These are phyloP conservation scores for Quercus berberidifolia DNA, from an alignment of 306 rosid genomes.

Conservation along the genomic window DNA sequence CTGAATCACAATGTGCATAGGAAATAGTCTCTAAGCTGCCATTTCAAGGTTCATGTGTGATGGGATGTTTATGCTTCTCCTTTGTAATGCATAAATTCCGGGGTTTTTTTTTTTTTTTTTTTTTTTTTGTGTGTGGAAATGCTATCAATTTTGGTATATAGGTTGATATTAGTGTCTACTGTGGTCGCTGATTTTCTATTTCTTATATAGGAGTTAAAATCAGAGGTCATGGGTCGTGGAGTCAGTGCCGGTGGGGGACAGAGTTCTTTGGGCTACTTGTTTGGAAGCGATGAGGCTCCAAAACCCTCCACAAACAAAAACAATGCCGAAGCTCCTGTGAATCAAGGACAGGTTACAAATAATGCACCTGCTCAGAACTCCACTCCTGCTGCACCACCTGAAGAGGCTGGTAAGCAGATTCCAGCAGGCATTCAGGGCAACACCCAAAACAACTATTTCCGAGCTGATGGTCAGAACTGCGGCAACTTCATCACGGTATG, in stretches of 20 bases:
- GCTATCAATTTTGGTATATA: no score
- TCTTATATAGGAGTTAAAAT: no score
- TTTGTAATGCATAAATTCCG: no score
- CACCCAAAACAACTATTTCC: slow-evolving; percentile 23
- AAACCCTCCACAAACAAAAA: not conserved
- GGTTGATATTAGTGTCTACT: no score
- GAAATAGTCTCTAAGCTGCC: no score
- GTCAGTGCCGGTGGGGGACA: slow-evolving; percentile 47
- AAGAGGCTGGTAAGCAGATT: not conserved
- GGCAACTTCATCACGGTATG: slow-evolving; percentile 31
- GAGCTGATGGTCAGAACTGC: slow-evolving; percentile 33
- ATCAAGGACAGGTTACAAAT: not conserved
- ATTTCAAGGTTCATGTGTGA: no score
- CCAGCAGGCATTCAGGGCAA: slow-evolving; percentile 26
- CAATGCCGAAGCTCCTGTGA: not conserved
- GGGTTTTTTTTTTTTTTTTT: no score
- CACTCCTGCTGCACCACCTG: not conserved
- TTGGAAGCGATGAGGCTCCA: slow-evolving; percentile 32
- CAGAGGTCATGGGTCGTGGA: slow-evolving; percentile 42
- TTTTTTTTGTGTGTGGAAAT: no score
- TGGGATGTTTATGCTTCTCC: no score
- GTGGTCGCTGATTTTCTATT: no score
- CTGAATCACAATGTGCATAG: no score
- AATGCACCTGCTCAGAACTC: not conserved
- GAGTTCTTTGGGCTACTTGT: slow-evolving; percentile 43